Conservation (phyloP, 2,329 filamentous ascomycete species). For the Trichoderma sp. region DNA sequence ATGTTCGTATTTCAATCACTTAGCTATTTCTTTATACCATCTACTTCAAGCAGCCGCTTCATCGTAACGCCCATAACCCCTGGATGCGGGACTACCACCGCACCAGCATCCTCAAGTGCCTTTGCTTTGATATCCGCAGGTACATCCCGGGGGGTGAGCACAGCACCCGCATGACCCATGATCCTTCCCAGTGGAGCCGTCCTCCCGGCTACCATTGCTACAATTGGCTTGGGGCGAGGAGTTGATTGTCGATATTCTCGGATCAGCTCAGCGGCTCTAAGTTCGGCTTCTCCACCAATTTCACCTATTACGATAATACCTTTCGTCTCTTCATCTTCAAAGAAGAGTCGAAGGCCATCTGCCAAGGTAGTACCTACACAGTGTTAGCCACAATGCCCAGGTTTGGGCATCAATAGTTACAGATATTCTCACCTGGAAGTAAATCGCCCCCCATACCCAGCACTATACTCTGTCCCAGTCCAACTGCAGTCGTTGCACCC, state of each 20-base stretch:
- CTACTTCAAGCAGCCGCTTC: slow-evolving; percentile 30
- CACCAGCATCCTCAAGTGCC: slow-evolving; percentile 36
- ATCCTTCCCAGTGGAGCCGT: slow-evolving; percentile 58
- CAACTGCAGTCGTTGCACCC: slow-evolving; percentile 68
- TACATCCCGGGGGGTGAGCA: slow-evolving; percentile 36
- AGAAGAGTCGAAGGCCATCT: slow-evolving; percentile 66
- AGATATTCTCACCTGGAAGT: slow-evolving; percentile 51
- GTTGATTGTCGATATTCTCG: slow-evolving; percentile 57
- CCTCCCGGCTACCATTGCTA: slow-evolving; percentile 64
- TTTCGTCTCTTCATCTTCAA: slow-evolving; percentile 64
- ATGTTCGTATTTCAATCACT: not conserved
- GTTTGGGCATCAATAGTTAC: not conserved
- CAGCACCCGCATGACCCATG: slow-evolving; percentile 73
- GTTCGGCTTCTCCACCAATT: slow-evolving; percentile 66
- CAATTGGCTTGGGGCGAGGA: slow-evolving; percentile 58
- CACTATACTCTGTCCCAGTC: slow-evolving; percentile 72
- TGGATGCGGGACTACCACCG: slow-evolving; percentile 38
- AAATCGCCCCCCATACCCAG: slow-evolving; percentile 77
- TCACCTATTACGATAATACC: slow-evolving; percentile 72
- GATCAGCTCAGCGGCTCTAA: slow-evolving; percentile 70
- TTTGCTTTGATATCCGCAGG: slow-evolving; percentile 34
- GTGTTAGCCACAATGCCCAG: not conserved
- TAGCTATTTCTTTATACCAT: not conserved
- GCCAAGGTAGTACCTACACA: slow-evolving; percentile 60
- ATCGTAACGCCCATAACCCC: slow-evolving; percentile 38